Base-by-base conservation (phyloP, 345 rosid genomes). In the Tarenaya hassleriana region DNA sequence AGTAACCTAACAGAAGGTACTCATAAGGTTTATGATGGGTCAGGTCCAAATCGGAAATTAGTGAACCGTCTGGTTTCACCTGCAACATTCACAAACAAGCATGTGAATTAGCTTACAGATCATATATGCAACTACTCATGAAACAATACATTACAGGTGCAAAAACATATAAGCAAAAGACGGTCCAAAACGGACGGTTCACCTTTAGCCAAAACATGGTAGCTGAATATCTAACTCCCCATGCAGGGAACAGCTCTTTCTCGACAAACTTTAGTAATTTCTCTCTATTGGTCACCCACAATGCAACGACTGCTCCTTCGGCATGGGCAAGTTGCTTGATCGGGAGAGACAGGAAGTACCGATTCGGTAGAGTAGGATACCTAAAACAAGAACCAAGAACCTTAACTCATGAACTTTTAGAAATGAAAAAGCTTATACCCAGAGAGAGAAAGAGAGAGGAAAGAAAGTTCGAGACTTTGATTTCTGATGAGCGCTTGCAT, bases 1-100 rank as follows among this genome's bases (percentile, higher is more conserved):
- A 55, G 70, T 79, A 80, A 20, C 94, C 97, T 58, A 90, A 48
- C 15, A 90, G 67, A 71, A 90, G 90, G 69, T 81, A 83, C 60
- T 90, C 95, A 50, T 86, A 86, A 10, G 97, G 97, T 54, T 86
- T 82, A 69, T 90, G 97, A 78, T 90, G 97, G 62, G 74, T 77
- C 60, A 83, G 80, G 73, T 83, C 91, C 40, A 90, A 55, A 57
- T 82, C 91, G 59, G 81, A 72, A 58, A 82, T 73, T 73, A 86
- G 49, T 52, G 85, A 69, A 50, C 91, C 91, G 43, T 90, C 91
- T 59, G 77, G 77, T 70, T 80, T 90, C 46, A 90, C 97, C 97
- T 86, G 66, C 47, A 73, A 65, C 43, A 69, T 45, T 55, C 17
- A 46, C 44, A 57, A 54, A 50, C 48, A 52, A 58, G 32, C 29